A percentile compares a stretch with the other conserved stretches of the same genome.
Evolutionary conservation across 169 alveolate species (phyloP).

Genomic region (Plasmodium reichenowi): DNA sequence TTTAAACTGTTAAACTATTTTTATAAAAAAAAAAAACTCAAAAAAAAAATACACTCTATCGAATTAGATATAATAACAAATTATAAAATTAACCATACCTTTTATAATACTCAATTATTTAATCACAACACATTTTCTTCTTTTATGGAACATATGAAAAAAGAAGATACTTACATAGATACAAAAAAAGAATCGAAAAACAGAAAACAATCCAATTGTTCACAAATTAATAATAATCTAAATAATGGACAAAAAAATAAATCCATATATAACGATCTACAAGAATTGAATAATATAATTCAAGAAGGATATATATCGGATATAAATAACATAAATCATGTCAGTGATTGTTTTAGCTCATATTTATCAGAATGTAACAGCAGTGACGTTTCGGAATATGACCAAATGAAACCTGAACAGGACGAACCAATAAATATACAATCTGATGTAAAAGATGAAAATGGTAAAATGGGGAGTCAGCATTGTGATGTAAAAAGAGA

Average conservation of each 20-base stretch:
- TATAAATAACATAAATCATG: constrained; percentile 37
- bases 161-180: background rate
- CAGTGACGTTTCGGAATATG: constrained; percentile 39
- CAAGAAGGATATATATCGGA: constrained; percentile 35
- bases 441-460: no score
- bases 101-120: background rate
- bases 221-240: background rate
- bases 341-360: constrained; percentile 30
- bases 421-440: background rate
- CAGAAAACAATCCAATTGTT: background rate
- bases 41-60: constrained; percentile 30
- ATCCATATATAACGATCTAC: constrained; percentile 13
- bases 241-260: background rate
- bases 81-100: background rate
- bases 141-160: constrained; percentile 3
- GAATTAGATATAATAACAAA: constrained; percentile 11
- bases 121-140: constrained; percentile 12
- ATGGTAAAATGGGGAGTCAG: no score
- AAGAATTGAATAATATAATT: constrained; percentile 20
- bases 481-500: background rate
- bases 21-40: constrained; percentile 50
- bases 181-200: background rate
- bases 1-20: constrained; percentile 56
- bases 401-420: background rate
- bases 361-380: constrained; percentile 61